Base-by-base conservation (phyloP, 192 early-diverging fungal species). In the Podila clonocystis region DNA sequence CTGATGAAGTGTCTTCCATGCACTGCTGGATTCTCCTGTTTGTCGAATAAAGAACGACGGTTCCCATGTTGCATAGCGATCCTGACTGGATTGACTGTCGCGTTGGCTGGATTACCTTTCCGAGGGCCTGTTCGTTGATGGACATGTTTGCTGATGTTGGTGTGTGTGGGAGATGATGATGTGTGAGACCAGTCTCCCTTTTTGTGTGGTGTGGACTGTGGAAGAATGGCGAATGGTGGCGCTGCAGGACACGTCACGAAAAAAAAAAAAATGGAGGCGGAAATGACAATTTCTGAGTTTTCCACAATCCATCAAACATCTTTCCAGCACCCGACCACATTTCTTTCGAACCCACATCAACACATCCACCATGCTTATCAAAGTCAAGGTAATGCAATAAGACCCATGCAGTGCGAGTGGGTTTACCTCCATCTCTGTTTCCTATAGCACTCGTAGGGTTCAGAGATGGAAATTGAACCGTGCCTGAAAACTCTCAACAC, bases 361-460 rank as follows among this genome's bases (percentile, higher is more conserved):
- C 28, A 38, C 33, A 38, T 24, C 11, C 41, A 60, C 28, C 64
- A 93, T 93, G 92, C 89, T 93, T 58, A 91, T 93, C 70, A 93
- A 93, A 86, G 91, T 93, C 66, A 93, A 92, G 90, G 92, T 93
- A 85, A 64, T 28, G 29, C 9, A 30, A 41, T 19, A 19, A 13
- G 24, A 31, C 60, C 19, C 26, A 58, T 26, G 13, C 60, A n/a
- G 12, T 13, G 3, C 41, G 41, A 45, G 41, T 15, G 8, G 34
- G 0, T 12, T 8, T 45, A 4, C 15, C 41, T 15, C 41, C 41
- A 15, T 45, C 13, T 45, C 13, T 45, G 15, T 15, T 3, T 13
- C 15, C 11, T 45, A 15, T 4, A 45, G 41, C 41, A 15, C 11
- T 45, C 41, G 4, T 45, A 17, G 41, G 13, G 41, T 2, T 36